phyloP scores from a whole-genome alignment of 2,329 filamentous ascomycete genomes.

The Venturia pyrina region DNA sequence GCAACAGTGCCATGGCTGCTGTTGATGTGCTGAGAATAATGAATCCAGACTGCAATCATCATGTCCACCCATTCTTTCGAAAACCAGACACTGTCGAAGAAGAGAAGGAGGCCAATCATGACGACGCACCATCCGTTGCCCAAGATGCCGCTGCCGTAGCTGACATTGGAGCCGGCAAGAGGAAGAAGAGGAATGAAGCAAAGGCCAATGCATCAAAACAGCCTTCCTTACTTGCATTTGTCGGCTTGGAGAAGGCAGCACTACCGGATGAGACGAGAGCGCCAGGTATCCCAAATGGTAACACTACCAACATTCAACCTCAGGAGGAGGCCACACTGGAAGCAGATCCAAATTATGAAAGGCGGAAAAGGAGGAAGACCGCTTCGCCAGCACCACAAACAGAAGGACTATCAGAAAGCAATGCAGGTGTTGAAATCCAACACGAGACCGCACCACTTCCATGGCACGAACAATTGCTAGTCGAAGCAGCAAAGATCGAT shows the following conservation, averaged over 20 bases:
- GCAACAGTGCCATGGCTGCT: slow-evolving; percentile 23
- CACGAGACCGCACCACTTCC: slow-evolving; percentile 12
- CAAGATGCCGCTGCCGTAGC: neutral
- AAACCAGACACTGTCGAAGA: neutral
- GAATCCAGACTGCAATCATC: slow-evolving; percentile 25
- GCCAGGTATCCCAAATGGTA: neutral
- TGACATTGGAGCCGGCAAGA: neutral
- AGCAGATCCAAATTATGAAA: slow-evolving; percentile 2
- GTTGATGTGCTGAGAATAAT: slow-evolving; percentile 27
- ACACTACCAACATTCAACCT: neutral
- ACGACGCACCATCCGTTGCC: neutral
- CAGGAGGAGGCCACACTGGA: slow-evolving; percentile 2
- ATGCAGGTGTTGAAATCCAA: neutral
- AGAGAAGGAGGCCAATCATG: neutral
- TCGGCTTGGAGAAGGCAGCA: neutral
- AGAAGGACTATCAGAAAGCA: neutral
- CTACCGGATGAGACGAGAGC: neutral
- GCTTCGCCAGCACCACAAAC: neutral
- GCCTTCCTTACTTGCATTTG: neutral
- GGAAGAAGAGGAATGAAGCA: neutral
- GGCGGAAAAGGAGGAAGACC: slow-evolving; percentile 10
- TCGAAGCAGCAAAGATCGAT: slow-evolving; percentile 16
- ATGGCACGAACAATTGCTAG: slow-evolving; percentile 23
- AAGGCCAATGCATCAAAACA: neutral
- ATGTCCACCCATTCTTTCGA: slow-evolving; percentile 29